phyloP scores from a whole-genome alignment of 352 stramenopile species.

The Pythium monospermum region DNA sequence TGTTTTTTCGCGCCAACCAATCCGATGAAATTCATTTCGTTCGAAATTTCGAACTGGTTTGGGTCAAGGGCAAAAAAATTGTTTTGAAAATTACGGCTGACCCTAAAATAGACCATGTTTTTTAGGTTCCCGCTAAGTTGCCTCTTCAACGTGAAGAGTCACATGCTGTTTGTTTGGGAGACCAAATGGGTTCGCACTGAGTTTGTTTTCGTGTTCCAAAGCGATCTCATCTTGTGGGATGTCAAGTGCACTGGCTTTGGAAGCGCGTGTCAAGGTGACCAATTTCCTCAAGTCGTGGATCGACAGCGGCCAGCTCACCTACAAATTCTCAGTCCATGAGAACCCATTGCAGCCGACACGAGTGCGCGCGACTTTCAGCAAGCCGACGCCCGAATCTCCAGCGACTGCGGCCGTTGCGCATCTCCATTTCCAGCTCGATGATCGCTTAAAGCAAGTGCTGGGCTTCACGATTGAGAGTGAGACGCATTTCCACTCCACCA shows the following conservation, averaged over 20 bases:
- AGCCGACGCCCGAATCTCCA: conserved; percentile 34
- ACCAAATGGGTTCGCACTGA: too few relatives aligned
- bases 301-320: conserved; percentile 34
- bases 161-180: too few relatives aligned
- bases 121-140: background rate
- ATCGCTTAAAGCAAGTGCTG: conserved; percentile 31
- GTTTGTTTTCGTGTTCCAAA: too few relatives aligned
- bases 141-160: too few relatives aligned
- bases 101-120: too few relatives aligned
- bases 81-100: too few relatives aligned
- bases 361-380: conserved; percentile 62
- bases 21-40: background rate
- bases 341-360: conserved; percentile 30
- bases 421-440: conserved; percentile 51
- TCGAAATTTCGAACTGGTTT: conserved; percentile 21
- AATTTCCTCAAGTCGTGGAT: conserved; percentile 40
- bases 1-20: background rate
- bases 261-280: conserved; percentile 37
- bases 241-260: conserved; percentile 24
- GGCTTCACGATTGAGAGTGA: conserved; percentile 65
- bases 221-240: conserved; percentile 6
- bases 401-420: conserved; percentile 42
- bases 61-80: conserved; percentile 10
- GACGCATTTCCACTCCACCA: conserved; percentile 46
- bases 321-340: conserved; percentile 53